Evolutionary conservation across 2,329 filamentous ascomycete species (phyloP).

Genomic region (Metarhizium album): DNA sequence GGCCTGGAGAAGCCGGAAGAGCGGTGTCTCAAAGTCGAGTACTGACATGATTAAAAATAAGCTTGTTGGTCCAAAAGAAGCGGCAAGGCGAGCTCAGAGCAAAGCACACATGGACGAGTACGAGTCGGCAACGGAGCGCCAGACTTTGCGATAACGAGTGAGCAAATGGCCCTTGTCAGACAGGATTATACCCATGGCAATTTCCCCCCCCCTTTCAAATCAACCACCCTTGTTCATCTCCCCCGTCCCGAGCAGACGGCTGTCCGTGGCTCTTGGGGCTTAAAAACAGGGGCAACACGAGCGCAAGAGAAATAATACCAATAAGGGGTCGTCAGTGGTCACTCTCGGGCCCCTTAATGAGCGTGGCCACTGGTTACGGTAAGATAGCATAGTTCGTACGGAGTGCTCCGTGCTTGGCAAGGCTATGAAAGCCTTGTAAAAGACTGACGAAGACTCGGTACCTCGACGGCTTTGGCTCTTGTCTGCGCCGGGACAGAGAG

Average conservation of each 20-base stretch:
- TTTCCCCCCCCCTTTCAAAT: background rate
- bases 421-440: no score
- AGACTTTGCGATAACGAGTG: background rate
- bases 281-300: background rate
- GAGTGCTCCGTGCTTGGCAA: no score
- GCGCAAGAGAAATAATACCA: no score
- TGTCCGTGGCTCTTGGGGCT: background rate
- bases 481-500: background rate
- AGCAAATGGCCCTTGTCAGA: background rate
- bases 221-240: conserved; percentile 1
- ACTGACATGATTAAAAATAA: background rate
- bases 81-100: background rate
- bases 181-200: background rate
- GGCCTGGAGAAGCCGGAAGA: background rate
- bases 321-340: no score
- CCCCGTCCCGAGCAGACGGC: conserved; percentile 3
- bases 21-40: background rate
- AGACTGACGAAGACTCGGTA: background rate
- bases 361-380: no score
- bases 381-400: no score
- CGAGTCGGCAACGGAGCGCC: background rate
- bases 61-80: background rate
- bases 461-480: background rate
- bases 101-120: background rate
- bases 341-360: no score